These are phyloP conservation scores for Penicillium expansum DNA, from an alignment of 2,329 filamentous ascomycete species.

Conservation along the genomic window DNA sequence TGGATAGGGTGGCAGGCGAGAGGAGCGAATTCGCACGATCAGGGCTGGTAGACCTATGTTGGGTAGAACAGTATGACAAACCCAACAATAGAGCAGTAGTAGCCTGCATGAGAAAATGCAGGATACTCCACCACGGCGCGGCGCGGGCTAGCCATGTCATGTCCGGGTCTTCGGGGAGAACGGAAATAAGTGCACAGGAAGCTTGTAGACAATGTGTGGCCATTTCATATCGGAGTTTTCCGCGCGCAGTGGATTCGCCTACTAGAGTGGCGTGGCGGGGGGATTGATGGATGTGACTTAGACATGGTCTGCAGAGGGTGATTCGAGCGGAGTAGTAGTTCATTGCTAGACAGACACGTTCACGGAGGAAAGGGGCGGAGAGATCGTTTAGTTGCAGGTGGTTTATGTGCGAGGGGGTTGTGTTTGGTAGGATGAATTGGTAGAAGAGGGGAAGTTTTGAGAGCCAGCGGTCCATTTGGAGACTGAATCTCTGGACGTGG, in stretches of 20 bases:
- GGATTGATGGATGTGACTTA: constrained; percentile 32
- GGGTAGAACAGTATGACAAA: constrained; percentile 25
- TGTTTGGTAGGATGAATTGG: constrained; percentile 32
- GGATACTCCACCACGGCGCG: constrained; percentile 44
- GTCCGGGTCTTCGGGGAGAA: constrained; percentile 39
- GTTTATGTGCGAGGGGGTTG: constrained; percentile 22
- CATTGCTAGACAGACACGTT: constrained; percentile 40
- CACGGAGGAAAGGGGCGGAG: constrained; percentile 23
- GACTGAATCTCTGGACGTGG: constrained; percentile 32
- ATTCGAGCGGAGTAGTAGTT: constrained; percentile 43
- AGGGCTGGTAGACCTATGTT: neutral
- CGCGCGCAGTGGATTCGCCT: neutral
- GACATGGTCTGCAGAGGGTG: constrained; percentile 43
- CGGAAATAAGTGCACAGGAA: constrained; percentile 36
- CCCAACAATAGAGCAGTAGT: constrained; percentile 42
- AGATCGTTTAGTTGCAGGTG: constrained; percentile 13
- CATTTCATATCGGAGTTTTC: constrained; percentile 21
- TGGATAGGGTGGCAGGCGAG: neutral
- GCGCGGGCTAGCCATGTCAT: constrained; percentile 33
- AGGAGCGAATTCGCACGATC: neutral
- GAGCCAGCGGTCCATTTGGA: constrained; percentile 37
- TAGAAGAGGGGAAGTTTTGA: constrained; percentile 33
- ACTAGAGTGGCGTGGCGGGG: neutral
- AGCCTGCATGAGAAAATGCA: constrained; percentile 46
- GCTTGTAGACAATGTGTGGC: constrained; percentile 40